A percentile compares a stretch with the other conserved stretches of the same genome.
These are phyloP conservation scores for Colletotrichum ledebouriae DNA, from an alignment of 2,329 filamentous ascomycete species.

Conservation along the genomic window DNA sequence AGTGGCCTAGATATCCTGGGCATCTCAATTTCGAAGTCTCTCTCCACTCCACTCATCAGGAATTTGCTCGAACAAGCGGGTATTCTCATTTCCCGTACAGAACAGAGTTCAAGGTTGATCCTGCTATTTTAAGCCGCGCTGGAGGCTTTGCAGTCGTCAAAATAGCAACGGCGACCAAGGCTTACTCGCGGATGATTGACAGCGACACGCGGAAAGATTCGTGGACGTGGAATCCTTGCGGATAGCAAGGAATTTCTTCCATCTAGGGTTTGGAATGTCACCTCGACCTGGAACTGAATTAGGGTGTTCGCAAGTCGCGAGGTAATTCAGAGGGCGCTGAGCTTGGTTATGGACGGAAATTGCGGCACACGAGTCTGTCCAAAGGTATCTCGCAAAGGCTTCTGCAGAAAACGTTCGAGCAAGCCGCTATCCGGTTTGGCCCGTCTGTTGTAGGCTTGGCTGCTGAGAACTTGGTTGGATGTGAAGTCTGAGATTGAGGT, in stretches of 20 bases:
- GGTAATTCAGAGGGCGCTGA: too few relatives aligned
- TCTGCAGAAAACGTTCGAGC: slow-evolving; percentile 8
- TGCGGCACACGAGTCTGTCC: too few relatives aligned
- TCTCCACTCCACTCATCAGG: slow-evolving; percentile 21
- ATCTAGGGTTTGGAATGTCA: not conserved
- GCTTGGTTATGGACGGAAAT: too few relatives aligned
- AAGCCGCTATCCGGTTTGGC: slow-evolving; percentile 7
- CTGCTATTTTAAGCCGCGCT: slow-evolving; percentile 27
- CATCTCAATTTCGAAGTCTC: slow-evolving; percentile 23
- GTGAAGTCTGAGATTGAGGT: not conserved
- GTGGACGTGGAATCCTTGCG: slow-evolving; percentile 1
- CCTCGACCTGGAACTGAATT: too few relatives aligned
- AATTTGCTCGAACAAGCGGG: slow-evolving; percentile 27
- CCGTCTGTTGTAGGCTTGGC: not conserved
- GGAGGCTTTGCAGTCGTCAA: slow-evolving; percentile 18
- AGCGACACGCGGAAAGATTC: slow-evolving; percentile 28
- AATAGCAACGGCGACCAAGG: slow-evolving; percentile 28
- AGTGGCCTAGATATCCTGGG: slow-evolving; percentile 32
- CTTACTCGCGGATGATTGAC: slow-evolving; percentile 8
- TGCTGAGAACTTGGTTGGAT: not conserved
- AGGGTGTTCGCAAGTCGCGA: too few relatives aligned
- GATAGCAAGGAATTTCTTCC: not conserved
- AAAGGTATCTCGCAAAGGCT: not conserved
- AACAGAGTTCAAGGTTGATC: slow-evolving; percentile 28
- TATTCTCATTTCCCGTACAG: slow-evolving; percentile 36